Base-by-base conservation (phyloP, 495 filamentous ascomycete genomes). In the Tuber melanosporum region DNA sequence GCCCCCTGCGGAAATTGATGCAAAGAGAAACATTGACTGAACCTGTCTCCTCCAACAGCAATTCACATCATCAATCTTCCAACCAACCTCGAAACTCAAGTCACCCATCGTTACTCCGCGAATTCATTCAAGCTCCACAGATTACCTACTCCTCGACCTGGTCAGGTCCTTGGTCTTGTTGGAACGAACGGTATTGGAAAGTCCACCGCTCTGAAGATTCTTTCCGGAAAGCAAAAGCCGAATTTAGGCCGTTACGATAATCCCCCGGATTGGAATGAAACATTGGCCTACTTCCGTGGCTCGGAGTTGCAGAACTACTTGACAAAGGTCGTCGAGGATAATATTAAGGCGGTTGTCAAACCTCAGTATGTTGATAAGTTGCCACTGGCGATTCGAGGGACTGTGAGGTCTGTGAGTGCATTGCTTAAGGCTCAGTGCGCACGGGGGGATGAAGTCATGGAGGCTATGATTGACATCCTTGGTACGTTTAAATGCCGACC, bases 181-280 rank as follows among this genome's bases (percentile, higher is more conserved):
- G 95, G 95, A 83, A 98, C 95, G 73, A 98, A 99, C 90, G 95
- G 95, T 92, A 99, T 98, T 83, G 95, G 95, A 85, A 98, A 99
- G 89, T 97, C 94, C 86, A 98, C 95, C 0, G 95, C 95, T 2
- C 87, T 99, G 84, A 98, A 98, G 87, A 98, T 99, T 83, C 90
- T 99, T 79, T 95, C 93, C 83, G 95, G 95, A 77, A 99, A 98
- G 85, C 88, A 98, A 79, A 99, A 99, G 90, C 95, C 95, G 72
- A 99, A 99, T 83, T 85, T 99, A 83, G 95, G 95, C 73, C 88
- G 93, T 82, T 98, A 92, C 85, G 94, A 98, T 77, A 95, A 98
- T 85, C 94, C 95, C 1, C 96, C 95, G 5, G 95, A 99, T 84
- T 99, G 95, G 95, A 94, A 98, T 85, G 96, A 98, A 86, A 97